phyloP scores from a whole-genome alignment of 768 basidiomycete genomes.

The Tulasnella sp. region DNA sequence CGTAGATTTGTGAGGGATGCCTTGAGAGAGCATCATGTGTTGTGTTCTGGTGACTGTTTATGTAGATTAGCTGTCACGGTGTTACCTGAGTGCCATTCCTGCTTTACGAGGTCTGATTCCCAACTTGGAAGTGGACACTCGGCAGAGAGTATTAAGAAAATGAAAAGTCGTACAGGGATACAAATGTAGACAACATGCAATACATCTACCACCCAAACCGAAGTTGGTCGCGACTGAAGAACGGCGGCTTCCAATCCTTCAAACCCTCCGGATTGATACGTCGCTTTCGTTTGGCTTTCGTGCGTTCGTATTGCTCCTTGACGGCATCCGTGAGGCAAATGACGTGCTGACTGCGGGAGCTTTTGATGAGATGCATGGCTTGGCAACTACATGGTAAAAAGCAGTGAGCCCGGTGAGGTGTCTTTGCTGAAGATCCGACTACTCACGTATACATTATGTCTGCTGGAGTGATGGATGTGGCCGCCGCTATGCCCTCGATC shows the following conservation, averaged over 20 bases:
- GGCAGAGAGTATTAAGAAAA: too few relatives aligned
- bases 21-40: neutral
- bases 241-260: slow-evolving; percentile 86
- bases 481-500: slow-evolving; percentile 96
- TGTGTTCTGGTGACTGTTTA: too few relatives aligned
- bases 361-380: slow-evolving; percentile 90
- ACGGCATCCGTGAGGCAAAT: slow-evolving; percentile 88
- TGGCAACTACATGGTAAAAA: slow-evolving; percentile 62
- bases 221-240: slow-evolving; percentile 84
- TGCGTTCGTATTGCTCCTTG: slow-evolving; percentile 85
- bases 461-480: slow-evolving; percentile 88
- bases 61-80: too few relatives aligned
- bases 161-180: neutral
- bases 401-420: neutral
- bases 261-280: slow-evolving; percentile 75
- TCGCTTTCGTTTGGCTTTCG: slow-evolving; percentile 68
- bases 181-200: neutral
- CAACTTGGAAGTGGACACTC: neutral
- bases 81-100: too few relatives aligned
- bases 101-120: too few relatives aligned
- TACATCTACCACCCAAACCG: slow-evolving; percentile 50
- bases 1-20: neutral
- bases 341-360: slow-evolving; percentile 91
- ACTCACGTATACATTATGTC: slow-evolving; percentile 99
- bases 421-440: neutral